These are phyloP conservation scores for Wickerhamomyces bisporus DNA, from an alignment of 805 yeast species.

Conservation along the genomic window DNA sequence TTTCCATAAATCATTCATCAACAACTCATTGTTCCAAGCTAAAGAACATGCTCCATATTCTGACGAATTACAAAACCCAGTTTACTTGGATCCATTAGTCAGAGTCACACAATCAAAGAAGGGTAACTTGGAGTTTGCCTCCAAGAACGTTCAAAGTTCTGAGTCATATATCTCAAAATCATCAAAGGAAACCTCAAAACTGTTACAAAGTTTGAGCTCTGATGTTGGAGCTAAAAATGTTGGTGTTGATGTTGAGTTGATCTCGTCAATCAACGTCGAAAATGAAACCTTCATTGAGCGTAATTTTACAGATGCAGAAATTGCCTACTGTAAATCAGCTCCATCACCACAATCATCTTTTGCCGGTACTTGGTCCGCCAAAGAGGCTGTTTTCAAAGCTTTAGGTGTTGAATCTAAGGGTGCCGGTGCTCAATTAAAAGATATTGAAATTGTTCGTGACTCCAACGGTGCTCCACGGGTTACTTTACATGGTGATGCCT, in stretches of 20 bases:
- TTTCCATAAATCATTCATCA: constrained; percentile 91
- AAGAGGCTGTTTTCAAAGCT: constrained; percentile 98
- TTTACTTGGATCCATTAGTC: constrained; percentile 94
- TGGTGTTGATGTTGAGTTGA: constrained; percentile 95
- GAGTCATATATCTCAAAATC: constrained; percentile 39
- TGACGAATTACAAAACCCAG: constrained; percentile 81
- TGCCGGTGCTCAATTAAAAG: constrained; percentile 90
- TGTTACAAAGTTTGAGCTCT: constrained; percentile 52
- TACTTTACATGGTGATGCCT: constrained; percentile 69
- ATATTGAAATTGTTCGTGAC: constrained; percentile 80
- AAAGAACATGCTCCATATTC: constrained; percentile 92
- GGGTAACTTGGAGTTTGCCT: constrained; percentile 42
- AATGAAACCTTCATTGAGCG: constrained; percentile 89
- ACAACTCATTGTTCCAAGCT: constrained; percentile 86
- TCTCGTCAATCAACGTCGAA: constrained; percentile 74
- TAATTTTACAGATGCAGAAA: constrained; percentile 82
- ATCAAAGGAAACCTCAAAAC: constrained; percentile 57
- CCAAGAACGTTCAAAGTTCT: constrained; percentile 44
- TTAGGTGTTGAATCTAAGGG: constrained; percentile 86
- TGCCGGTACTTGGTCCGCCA: constrained; percentile 99
- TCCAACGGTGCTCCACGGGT: constrained; percentile 73
- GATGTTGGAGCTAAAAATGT: constrained; percentile 51
- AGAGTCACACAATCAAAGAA: constrained; percentile 35
- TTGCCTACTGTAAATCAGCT: constrained; percentile 67
- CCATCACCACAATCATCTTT: constrained; percentile 82